Evolutionary conservation across 306 rosid genomes (phyloP), one percentile per base, ranked within the genome.

Genomic region (Acacia confusa): DNA sequence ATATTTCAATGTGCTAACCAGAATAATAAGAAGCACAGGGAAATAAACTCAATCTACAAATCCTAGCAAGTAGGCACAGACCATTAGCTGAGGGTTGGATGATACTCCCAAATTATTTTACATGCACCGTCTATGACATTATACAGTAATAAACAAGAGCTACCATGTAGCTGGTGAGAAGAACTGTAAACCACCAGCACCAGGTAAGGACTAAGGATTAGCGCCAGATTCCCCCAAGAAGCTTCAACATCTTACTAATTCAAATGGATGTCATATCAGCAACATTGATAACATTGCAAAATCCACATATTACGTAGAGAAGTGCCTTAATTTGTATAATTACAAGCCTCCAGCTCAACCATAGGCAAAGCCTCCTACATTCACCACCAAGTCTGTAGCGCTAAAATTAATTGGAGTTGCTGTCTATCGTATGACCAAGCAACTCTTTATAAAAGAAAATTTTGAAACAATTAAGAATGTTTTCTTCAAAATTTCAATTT

Each of bases 181-280:
- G 71, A 53, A 71, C 25, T 34, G 68, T 55, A 57, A 60, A 32
- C 36, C 60, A 70, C 36, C 58, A 36, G 63, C 70, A n/a, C 71
- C 61, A 14, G 43, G 13, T 36, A 76, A 60, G 19, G 41, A 9
- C 44, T 36, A 76, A 60, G 19, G 41, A 9, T 61, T 76, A 76
- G 41, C 36, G 3, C 32, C 41, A 40, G 30, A 25, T 41, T 61
- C 27, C 19, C 13, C 40, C 58, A 76, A 60, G 71, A 34, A 38
- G 70, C 25, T 41, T n/a, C 38, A 20, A 52, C 3, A 12, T 48
- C 50, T 73, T 75, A 57, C 36, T 58, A 9, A 40, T 40, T 57
- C 45, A 57, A 57, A 65, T 25, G 43, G 43, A 41, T 16, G 41
- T 43, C 57, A 76, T 76, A 15, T 19, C 27, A 16, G 4, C 45